phyloP scores from a whole-genome alignment of 2,329 filamentous ascomycete genomes.

The Colletotrichum tamarilloi region DNA sequence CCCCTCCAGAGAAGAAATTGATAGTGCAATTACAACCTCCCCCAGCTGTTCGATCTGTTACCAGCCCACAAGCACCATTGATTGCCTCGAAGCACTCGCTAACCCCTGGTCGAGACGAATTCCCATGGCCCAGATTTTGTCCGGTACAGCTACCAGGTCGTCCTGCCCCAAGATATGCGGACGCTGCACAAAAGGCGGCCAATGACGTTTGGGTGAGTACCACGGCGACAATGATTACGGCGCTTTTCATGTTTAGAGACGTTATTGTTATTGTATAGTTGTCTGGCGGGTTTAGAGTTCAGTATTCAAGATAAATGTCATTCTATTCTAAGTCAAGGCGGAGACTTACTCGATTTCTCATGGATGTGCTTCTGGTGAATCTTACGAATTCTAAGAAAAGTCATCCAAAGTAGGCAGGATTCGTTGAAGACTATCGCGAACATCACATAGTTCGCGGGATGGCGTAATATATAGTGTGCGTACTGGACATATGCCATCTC shows the following conservation, averaged over 20 bases:
- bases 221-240: neutral
- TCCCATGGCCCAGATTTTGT: conserved; percentile 7
- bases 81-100: conserved; percentile 26
- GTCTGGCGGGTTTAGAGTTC: neutral
- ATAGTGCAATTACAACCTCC: conserved; percentile 9
- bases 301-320: neutral
- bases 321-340: neutral
- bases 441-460: neutral
- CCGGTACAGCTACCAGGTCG: conserved; percentile 19
- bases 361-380: neutral
- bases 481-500: neutral
- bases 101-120: neutral
- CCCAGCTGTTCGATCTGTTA: neutral
- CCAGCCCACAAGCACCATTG: conserved; percentile 17
- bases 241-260: neutral
- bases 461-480: neutral
- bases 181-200: conserved; percentile 20
- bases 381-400: neutral
- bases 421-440: neutral
- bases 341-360: neutral
- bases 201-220: neutral
- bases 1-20: conserved; percentile 21
- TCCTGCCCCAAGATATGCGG: conserved; percentile 18
- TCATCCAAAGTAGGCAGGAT: neutral
- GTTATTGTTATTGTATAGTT: neutral